Evolutionary conservation across 306 rosid genomes (phyloP), one percentile per base, ranked within the genome.

Genomic region (Albizia julibrissin): DNA sequence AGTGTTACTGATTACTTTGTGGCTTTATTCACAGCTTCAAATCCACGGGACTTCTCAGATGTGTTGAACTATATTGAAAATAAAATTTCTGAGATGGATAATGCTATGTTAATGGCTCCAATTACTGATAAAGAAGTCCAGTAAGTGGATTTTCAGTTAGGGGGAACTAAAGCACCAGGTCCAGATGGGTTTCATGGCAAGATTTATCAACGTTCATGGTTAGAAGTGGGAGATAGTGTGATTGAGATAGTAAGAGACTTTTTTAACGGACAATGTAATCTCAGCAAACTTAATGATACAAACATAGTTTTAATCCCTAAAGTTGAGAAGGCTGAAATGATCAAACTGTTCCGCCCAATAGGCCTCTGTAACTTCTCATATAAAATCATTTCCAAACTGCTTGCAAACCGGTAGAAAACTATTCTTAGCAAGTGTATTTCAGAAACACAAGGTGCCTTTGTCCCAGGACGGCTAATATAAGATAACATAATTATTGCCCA

Each of bases 171-270:
- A 7, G 62, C 62, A 1, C 27, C 62, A 0, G 62, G 62, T 0
- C 59, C 24, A 0, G 59, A 52, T 5, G 24, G 59, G 0, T 52
- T 52, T 9, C 5, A 14, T 19, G 59, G 24, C 0, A 52, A 19
- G 6, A 19, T 52, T 10, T 52, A 52, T 3, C 59, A 52, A 5
- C 6, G 10, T 0, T 5, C 19, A 0, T 52, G 24, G 59, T 3
- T 8, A 1, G 19, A 15, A 0, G n/a, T 15, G 0, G 14, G 14
- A 3, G 1, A 14, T 0, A 6, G 9, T 19, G 3, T 52, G 1
- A 3, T 19, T 16, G 24, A 19, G 4, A 52, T 52, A 10, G 59
- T 52, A 9, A 19, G 19, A 6, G 59, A 19, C 0, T 52, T 52
- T 24, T 52, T 52, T 19, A 2, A 52, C 0, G 10, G 59, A 0